Evolutionary conservation across 139 green algal genomes (phyloP).

Genomic region (Desmodesmus armatus): DNA sequence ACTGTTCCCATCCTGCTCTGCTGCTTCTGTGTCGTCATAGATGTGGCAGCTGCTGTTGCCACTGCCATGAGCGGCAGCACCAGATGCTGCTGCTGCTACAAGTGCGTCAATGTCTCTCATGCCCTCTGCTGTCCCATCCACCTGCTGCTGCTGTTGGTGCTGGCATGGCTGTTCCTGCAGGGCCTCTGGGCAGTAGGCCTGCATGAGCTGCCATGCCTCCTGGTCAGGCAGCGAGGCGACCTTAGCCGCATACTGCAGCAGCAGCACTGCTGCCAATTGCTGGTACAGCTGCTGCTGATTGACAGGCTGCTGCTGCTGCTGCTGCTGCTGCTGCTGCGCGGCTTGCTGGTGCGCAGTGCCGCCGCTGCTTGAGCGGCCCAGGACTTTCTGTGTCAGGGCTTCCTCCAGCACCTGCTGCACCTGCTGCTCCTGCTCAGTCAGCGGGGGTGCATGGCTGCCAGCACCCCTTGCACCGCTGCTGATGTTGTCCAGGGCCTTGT

Average conservation of each 20-base stretch:
- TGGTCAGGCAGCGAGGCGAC: constrained; percentile 47
- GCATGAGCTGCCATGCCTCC: constrained; percentile 52
- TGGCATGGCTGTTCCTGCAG: not conserved
- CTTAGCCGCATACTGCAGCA: constrained; percentile 48
- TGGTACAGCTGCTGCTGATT: constrained; percentile 44
- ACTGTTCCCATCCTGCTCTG: constrained; percentile 49
- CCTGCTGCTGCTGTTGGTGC: constrained; percentile 23
- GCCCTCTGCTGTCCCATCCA: not conserved
- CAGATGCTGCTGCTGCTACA: not conserved
- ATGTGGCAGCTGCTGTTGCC: not conserved
- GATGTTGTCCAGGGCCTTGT: constrained; percentile 57
- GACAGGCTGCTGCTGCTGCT: not conserved
- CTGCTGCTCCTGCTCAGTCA: constrained; percentile 1
- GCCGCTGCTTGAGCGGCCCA: not conserved
- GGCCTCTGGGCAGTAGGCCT: constrained; percentile 25
- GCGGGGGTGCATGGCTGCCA: not conserved
- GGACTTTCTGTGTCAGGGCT: not conserved
- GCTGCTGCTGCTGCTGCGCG: not conserved
- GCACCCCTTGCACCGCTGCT: constrained; percentile 14
- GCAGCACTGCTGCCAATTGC: constrained; percentile 49
- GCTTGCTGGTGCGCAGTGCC: not conserved
- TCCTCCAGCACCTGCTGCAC: constrained; percentile 13
- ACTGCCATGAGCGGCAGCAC: constrained; percentile 17
- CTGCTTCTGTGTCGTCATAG: constrained; percentile 44
- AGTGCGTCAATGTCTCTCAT: not conserved